A percentile compares a stretch with the other conserved stretches of the same genome.
These are phyloP conservation scores for Sporothrix dimorphospora DNA, from an alignment of 2,329 filamentous ascomycete genomes.

Conservation along the genomic window DNA sequence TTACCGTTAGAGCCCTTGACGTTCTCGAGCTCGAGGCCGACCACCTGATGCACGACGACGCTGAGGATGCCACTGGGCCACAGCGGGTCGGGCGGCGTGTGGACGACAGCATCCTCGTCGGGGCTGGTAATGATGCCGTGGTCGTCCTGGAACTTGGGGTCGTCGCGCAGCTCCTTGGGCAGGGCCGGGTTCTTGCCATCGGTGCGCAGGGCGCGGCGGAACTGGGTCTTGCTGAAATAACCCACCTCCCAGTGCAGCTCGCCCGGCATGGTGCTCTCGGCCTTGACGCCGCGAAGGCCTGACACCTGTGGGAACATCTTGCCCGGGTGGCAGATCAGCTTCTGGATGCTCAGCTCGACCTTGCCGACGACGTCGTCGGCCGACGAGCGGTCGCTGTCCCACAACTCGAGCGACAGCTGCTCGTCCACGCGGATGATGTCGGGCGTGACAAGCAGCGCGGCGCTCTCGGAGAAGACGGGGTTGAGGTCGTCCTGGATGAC, in stretches of 20 bases:
- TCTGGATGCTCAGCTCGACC: constrained; percentile 88
- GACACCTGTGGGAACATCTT: constrained; percentile 91
- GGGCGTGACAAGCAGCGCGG: constrained; percentile 81
- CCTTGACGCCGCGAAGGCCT: constrained; percentile 78
- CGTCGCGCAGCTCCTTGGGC: constrained; percentile 71
- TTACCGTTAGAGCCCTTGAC: constrained; percentile 83
- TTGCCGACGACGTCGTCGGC: constrained; percentile 96
- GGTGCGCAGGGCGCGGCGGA: constrained; percentile 80
- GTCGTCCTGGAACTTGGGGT: constrained; percentile 82
- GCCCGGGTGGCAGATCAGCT: constrained; percentile 91
- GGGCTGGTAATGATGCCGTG: constrained; percentile 74
- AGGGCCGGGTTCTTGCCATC: constrained; percentile 82
- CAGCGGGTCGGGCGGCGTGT: constrained; percentile 91
- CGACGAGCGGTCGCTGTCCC: constrained; percentile 92
- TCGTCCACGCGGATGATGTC: constrained; percentile 94
- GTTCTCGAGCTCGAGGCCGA: constrained; percentile 90
- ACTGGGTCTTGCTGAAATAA: constrained; percentile 88
- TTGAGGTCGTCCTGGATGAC: constrained; percentile 95
- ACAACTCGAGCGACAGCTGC: constrained; percentile 88
- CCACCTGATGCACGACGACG: constrained; percentile 89
- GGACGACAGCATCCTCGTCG: constrained; percentile 81
- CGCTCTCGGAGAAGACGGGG: constrained; percentile 87
- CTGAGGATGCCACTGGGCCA: constrained; percentile 92
- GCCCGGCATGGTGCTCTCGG: constrained; percentile 86
- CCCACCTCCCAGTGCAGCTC: constrained; percentile 96